Evolutionary conservation across 257 asterid genomes (phyloP), one percentile per base, ranked within the genome.

Genomic region (Euphrasia confusa): DNA sequence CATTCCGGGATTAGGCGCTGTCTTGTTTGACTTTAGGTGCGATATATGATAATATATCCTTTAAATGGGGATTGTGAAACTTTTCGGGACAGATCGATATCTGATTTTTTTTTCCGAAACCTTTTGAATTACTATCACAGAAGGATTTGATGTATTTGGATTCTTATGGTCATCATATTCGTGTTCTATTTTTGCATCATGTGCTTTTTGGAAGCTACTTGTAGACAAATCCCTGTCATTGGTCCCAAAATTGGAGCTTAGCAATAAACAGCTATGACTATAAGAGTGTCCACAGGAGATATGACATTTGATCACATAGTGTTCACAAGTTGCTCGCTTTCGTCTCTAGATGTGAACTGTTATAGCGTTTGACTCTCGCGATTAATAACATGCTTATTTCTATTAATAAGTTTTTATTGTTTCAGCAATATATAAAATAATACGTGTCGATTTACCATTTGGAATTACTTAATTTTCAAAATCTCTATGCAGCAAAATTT

Each of bases 131-230:
- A 27, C 50, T 47, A 50, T 56, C n/a, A 33, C 21, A 15, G 54
- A 54, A 11, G 48, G 72, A 65, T 61, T 50, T 57, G 58, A 14
- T 68, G 55, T 55, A 18, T 61, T 60, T 64, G 74, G 72, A 54
- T 60, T 73, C 27, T 77, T 65, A 45, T 11, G 68, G 49, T 64
- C 53, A 45, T 45, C 10, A 49, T 68, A 61, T 71, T 74, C 67
- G 75, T 78, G 74, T 58, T 10, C 13, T 73, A 40, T 62, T 53
- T 61, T 59, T 68, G 73, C 70, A 68, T 68, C 83, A 74, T 74
- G 78, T 78, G 78, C 77, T 66, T 78, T 72, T 72, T 72, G 77
- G 80, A 78, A 71, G 67, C 74, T 71, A 78, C 67, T 72, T 69
- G 67, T 62, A 45, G 68, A 62, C 69, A 61, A 71, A 68, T 78